Evolutionary conservation across 805 yeast genomes (phyloP), one percentile per base, ranked within the genome.

Genomic region (Lipomyces chichibuensis): DNA sequence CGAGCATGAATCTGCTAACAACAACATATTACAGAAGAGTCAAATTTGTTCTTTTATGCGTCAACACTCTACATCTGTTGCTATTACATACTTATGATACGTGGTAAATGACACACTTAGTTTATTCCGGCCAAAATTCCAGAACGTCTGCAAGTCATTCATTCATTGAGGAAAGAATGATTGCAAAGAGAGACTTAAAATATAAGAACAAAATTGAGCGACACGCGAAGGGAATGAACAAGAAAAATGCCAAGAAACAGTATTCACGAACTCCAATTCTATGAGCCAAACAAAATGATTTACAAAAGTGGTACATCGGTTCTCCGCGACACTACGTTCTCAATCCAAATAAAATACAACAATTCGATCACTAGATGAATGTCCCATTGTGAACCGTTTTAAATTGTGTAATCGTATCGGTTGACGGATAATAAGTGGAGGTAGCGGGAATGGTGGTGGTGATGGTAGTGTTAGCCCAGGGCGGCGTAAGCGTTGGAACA

Each of bases 401-500:
- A n/a, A 23, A 6, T 43, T 6, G 23, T 11, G 20, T 2, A 8
- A n/a, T 43, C 11, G 49, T n/a, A 7, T 43, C 49, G 11, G 49
- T 7, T 6, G 20, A 43, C 49, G 43, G 17, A 37, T 11, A 9
- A 9, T 13, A 37, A 37, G 43, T 37, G 17, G 17, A 37, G 13
- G 17, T 4, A 37, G n/a, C 23, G 23, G 20, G 8, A 8, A n/a
- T 7, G 7, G 66, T 59, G 33, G 39, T 37, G 3, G 20, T 8
- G 20, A n/a, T n/a, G 6, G 66, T 63, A 29, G 59, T 53, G 35
- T 63, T 63, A 56, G 60, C 55, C 66, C 66, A 63, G 17, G 3
- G 53, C 9, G 62, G 66, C 3, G 62, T 59, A 17, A 54, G 53
- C 5, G 60, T 29, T 14, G 63, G 63, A 35, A 33, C 8, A 14